Base-by-base conservation (phyloP, 352 stramenopile species). In the Pilasporangium apinafurcum region DNA sequence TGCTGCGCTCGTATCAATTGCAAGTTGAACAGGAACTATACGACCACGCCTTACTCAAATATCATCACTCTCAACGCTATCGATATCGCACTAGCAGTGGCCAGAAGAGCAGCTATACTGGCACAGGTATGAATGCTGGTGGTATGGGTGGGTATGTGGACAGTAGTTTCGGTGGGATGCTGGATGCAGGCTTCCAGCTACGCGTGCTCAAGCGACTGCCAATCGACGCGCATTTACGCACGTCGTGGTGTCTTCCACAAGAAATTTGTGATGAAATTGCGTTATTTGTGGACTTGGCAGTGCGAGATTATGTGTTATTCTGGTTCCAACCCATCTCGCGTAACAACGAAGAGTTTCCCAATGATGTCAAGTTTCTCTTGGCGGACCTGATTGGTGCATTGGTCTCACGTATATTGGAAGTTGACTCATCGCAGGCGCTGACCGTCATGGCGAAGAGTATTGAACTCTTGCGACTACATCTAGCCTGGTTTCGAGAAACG, bases 401-500 rank as follows among this genome's bases (percentile, higher is more conserved):
- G 22, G 53, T 65, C 3, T 73, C 69, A 8, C 70, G 74, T 9
- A 42, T 88, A 18, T 51, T 86, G 34, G 70, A 84, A 54, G 74
- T 88, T 47, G 76, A 91, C 37, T 73, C 71, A 37, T 70, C 69
- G 10, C 68, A 82, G 45, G 79, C 76, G 18, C 58, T 91, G 26
- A 75, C 63, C 29, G 67, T 87, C 44, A 56, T 62, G 8, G 65
- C 79, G 30, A 83, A 79, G 51, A 62, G 56, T 36, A 50, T 86
- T 4, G 75, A 91, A 50, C 47, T 91, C 9, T 44, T 87, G 48
- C 71, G 71, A 10, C 44, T 91, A 36, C 79, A 91, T 45, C 53
- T 91, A 26, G 74, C 69, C 6, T 91, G 79, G 79, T 91, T 91
- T 54, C 66, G 79, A 14, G 79, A 91, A 52, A 62, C 69, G 9